phyloP scores from a whole-genome alignment of 2,329 filamentous ascomycete species.

The Claviceps digitariae region DNA sequence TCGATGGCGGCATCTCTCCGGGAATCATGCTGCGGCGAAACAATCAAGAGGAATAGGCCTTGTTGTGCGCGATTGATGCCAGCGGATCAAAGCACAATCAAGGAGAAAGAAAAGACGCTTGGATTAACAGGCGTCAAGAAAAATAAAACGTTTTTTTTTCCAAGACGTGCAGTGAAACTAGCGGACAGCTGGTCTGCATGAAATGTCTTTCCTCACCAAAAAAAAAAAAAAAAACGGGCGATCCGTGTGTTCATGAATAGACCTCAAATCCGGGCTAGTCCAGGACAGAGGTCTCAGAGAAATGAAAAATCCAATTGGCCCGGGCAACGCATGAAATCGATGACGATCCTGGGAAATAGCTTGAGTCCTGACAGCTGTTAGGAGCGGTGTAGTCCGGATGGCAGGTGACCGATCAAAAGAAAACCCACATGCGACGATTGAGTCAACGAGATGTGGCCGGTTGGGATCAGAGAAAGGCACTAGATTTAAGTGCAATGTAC shows the following conservation, averaged over 20 bases:
- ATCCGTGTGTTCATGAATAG: background rate
- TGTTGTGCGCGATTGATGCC: background rate
- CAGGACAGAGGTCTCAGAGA: background rate
- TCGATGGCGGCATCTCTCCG: slow-evolving; percentile 31
- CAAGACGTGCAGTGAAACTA: background rate
- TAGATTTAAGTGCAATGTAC: slow-evolving; percentile 6
- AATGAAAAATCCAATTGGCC: slow-evolving; percentile 4
- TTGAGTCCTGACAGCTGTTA: background rate
- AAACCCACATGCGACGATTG: slow-evolving; percentile 3
- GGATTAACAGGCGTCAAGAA: background rate
- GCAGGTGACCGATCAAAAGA: slow-evolving; percentile 3
- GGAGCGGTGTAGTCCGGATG: slow-evolving; percentile 6
- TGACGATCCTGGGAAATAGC: background rate
- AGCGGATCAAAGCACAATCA: background rate
- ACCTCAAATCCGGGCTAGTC: background rate
- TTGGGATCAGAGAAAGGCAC: slow-evolving; percentile 1
- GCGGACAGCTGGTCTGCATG: background rate
- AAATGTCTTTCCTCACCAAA: background rate
- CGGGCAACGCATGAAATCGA: slow-evolving; percentile 1
- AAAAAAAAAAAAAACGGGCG: no score
- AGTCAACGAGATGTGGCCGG: slow-evolving; percentile 2
- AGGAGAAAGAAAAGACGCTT: background rate
- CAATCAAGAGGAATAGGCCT: background rate
- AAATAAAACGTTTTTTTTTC: background rate
- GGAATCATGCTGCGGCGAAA: slow-evolving; percentile 19